Conservation (phyloP, 495 filamentous ascomycete species). For the Podospora didyma region DNA sequence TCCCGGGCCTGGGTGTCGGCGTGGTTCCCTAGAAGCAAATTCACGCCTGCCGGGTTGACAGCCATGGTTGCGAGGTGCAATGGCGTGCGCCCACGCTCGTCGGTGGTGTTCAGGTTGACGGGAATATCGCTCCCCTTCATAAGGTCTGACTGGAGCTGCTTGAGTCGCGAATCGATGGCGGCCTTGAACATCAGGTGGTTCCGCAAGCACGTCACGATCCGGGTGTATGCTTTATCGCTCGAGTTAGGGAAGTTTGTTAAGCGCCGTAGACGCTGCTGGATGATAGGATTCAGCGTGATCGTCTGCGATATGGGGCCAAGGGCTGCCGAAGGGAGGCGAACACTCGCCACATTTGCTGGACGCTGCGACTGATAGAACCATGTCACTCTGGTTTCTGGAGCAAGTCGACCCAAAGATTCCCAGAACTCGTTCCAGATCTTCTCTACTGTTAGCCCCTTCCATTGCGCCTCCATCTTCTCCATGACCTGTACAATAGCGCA, state of each 20-base stretch:
- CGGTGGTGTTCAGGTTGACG: neutral
- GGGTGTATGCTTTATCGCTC: neutral
- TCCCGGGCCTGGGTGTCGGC: neutral
- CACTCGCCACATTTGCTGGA: neutral
- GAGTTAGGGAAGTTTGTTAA: neutral
- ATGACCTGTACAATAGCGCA: neutral
- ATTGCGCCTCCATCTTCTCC: neutral
- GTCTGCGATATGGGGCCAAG: neutral
- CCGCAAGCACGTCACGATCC: neutral
- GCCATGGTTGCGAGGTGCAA: neutral
- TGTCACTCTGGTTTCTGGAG: neutral
- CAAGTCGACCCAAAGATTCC: neutral
- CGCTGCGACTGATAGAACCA: neutral
- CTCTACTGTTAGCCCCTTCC: neutral
- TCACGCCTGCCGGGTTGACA: neutral
- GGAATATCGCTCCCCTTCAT: neutral
- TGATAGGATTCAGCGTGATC: neutral
- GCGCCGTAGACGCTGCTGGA: neutral
- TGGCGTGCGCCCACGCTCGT: neutral
- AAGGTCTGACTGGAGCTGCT: neutral
- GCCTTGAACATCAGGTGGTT: neutral
- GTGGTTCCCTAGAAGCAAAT: neutral
- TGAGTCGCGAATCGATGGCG: neutral
- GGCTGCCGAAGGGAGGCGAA: neutral
- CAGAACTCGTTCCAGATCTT: neutral